Percentiles rank a stretch among this genome's conserved stretches.
Conservation (phyloP, 306 rosid species). For the Lagenaria siceraria region DNA sequence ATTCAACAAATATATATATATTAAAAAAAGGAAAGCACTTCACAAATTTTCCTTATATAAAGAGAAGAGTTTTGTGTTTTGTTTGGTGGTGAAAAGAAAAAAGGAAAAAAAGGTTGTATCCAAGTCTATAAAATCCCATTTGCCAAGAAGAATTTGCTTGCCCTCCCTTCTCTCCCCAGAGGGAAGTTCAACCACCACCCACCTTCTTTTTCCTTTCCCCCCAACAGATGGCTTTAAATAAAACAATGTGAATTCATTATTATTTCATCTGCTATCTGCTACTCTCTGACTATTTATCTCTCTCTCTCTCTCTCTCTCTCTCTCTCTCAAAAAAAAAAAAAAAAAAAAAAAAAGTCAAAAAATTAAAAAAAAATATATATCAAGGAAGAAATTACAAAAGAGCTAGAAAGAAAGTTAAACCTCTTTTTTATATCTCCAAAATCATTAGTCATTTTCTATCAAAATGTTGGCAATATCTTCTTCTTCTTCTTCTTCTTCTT, state of each 20-base stretch:
- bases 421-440: background rate
- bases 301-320: conserved; percentile 2
- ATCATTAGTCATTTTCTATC: background rate
- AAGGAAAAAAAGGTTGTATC: conserved; percentile 13
- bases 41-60: background rate
- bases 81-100: no score
- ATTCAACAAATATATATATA: no score
- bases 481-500: background rate
- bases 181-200: conserved; percentile 88
- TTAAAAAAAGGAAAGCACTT: background rate
- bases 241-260: conserved; percentile 47
- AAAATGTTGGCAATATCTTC: background rate
- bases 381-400: background rate
- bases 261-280: conserved; percentile 17
- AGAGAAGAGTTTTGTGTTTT: background rate
- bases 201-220: conserved; percentile 37
- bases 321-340: background rate
- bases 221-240: conserved; percentile 66
- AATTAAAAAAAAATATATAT: no score
- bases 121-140: background rate
- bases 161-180: background rate
- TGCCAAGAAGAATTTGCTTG: conserved; percentile 10
- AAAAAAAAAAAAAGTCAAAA: no score
- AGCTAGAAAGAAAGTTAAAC: background rate
- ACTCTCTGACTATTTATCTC: conserved; percentile 6